Evolutionary conservation across 306 rosid species (phyloP).

Genomic region (Astragalus glycyphyllos): DNA sequence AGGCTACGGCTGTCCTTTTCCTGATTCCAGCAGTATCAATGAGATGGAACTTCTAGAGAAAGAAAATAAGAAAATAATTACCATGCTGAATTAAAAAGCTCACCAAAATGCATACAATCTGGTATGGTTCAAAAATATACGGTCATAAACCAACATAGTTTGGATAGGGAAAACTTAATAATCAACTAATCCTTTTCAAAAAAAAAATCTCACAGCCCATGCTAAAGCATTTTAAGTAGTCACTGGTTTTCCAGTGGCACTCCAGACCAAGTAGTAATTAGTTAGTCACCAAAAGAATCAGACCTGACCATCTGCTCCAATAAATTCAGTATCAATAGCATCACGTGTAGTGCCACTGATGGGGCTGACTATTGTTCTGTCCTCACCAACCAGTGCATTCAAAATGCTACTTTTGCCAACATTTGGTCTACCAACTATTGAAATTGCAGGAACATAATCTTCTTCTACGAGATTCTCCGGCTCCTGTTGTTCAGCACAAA

Average conservation of each 20-base stretch:
- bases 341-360: constrained; percentile 99
- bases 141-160: constrained; percentile 37
- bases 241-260: constrained; percentile 11
- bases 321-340: constrained; percentile 95
- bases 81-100: neutral
- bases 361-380: constrained; percentile 97
- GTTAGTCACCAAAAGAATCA: constrained; percentile 48
- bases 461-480: constrained; percentile 54
- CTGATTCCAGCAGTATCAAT: constrained; percentile 99
- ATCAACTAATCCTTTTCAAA: constrained; percentile 28
- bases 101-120: constrained; percentile 16
- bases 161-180: constrained; percentile 31
- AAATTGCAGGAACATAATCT: constrained; percentile 86
- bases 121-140: constrained; percentile 11
- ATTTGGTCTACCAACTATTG: constrained; percentile 99
- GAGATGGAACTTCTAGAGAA: constrained; percentile 78
- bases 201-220: constrained; percentile 3
- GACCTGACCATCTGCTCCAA: constrained; percentile 93
- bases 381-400: constrained; percentile 95
- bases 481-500: constrained; percentile 51
- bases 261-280: constrained; percentile 23
- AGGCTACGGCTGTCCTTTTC: constrained; percentile 76
- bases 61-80: constrained; percentile 34
- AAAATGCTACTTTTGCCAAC: constrained; percentile 99
- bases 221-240: constrained; percentile 28